Evolutionary conservation across 225 moss, liverwort and hornwort species (phyloP), one percentile per base, ranked within the genome.

Genomic region (Polytrichum commune): DNA sequence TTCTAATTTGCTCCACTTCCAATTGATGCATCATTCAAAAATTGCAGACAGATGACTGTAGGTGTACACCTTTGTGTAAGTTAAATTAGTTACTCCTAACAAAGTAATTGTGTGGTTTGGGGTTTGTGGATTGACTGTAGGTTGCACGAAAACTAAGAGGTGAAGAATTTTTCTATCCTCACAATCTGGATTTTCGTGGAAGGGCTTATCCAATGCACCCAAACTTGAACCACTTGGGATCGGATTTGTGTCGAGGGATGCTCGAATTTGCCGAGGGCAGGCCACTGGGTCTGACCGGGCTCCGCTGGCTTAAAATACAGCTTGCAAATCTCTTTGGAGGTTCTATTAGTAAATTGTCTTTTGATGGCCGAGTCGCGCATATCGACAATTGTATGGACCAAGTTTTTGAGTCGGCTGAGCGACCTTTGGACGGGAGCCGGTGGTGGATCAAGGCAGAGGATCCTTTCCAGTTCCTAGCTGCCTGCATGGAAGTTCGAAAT

Each of bases 391-490:
- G 82, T 64, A 72, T 84, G 71, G 86, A 86, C 8, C 77, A 84
- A 30, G 67, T 89, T 46, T 80, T 83, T 27, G 86, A 89, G 58
- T 89, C 88, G 5, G 89, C 86, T 46, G 83, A 86, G 56, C 79
- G 60, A 55, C 89, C 89, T 7, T 61, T 89, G 68, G 81, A 78
- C 19, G 89, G 89, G 29, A 72, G 76, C 67, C 76, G 75, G 30
- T 89, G 89, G 89, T 89, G 89, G 89, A 78, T 84, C 27, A 60
- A 81, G 72, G 89, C 89, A 46, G 89, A 89, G 62, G 83, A 84
- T 77, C 86, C 89, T 4, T 86, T 86, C 62, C 89, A 89, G 62
- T 89, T 86, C 66, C 62, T 89, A 63, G 89, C 89, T 18, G 19
- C 81, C 24, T 89, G 86, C 60, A 89, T 81, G 72, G 75, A 79